These are phyloP conservation scores for Cymbopogon flexuosus DNA, from an alignment of 202 grass and related monocot genomes.

Conservation along the genomic window DNA sequence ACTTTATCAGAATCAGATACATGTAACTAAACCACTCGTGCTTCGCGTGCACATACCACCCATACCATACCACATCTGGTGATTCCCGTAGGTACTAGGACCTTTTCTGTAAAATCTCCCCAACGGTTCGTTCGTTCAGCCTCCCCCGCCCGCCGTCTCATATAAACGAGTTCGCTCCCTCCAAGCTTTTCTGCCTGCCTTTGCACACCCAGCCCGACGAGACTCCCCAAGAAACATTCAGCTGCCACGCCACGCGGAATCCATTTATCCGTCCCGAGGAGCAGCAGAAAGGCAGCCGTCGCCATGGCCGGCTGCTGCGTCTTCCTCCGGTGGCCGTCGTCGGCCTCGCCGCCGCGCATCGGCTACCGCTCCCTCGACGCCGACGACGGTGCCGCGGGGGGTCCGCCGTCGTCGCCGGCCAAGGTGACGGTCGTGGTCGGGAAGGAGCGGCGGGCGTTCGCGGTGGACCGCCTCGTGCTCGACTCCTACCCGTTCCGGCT, in stretches of 20 bases:
- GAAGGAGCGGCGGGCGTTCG: constrained; percentile 83
- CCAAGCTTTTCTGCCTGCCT: neutral
- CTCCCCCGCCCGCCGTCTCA: neutral
- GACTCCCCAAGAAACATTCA: neutral
- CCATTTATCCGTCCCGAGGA: neutral
- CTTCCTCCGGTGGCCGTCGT: constrained; percentile 61
- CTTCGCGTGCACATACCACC: neutral
- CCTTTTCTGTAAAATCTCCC: neutral
- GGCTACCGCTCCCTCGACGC: constrained; percentile 58
- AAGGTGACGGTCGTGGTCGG: constrained; percentile 75
- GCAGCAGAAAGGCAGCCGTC: neutral
- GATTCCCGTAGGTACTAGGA: neutral
- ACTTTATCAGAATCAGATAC: neutral
- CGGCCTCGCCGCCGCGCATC: constrained; percentile 32
- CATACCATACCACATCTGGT: no score
- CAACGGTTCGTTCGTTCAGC: constrained; percentile 35
- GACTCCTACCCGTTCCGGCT: constrained; percentile 82
- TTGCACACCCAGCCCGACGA: neutral
- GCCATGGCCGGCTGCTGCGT: constrained; percentile 68
- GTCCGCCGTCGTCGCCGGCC: neutral
- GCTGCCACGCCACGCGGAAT: neutral
- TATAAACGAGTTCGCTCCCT: constrained; percentile 14
- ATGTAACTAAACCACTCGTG: neutral
- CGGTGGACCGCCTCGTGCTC: constrained; percentile 71
- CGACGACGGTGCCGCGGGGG: neutral